Evolutionary conservation across 768 basidiomycete genomes (phyloP), one percentile per base, ranked within the genome.

Genomic region (Heimioporus sp.): DNA sequence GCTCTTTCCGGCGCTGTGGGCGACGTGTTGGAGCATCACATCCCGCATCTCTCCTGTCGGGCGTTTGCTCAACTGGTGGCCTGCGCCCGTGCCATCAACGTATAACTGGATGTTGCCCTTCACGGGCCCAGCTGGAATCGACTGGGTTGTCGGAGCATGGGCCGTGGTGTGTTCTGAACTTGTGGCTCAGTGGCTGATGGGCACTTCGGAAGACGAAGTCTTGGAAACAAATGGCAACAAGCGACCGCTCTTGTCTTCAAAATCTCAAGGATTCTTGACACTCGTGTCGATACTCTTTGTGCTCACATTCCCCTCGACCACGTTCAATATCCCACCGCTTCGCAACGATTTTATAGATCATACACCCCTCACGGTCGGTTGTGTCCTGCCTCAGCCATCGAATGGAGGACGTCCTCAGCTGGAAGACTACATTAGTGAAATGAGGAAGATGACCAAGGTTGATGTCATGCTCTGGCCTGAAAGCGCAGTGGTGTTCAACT

Each of bases 71-170:
- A 79, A 83, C 15, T 92, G 90, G 90, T 65, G 60, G 53, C 62
- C 62, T 41, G 84, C 77, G 31, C 83, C 87, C 10, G 72, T 80
- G 13, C 65, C 75, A 8, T 64, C 76, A 32, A 75, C 77, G 0
- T 92, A 92, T 61, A 61, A 61, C 3, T 93, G 90, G 89, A 65
- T 83, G n/a, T 58, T 79, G 2, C 80, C 78, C 0, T 64, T 76
- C 40, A 55, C 80, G 20, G 90, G 91, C 5, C 75, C 83, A 31
- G 67, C 74, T 31, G 81, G 79, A 9, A 76, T 81, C 52, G 87
- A 92, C 64, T 92, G 88, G 86, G 65, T 86, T 24, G 76, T 80
- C 8, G 90, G 80, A n/a, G 83, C 81, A 9, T 92, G 86, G 85
- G 87, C 87, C 5, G 80, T 82, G 10, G 75, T 90, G 10, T 58